Base-by-base conservation (phyloP, 2,329 filamentous ascomycete species). In the Calycina herbarum region DNA sequence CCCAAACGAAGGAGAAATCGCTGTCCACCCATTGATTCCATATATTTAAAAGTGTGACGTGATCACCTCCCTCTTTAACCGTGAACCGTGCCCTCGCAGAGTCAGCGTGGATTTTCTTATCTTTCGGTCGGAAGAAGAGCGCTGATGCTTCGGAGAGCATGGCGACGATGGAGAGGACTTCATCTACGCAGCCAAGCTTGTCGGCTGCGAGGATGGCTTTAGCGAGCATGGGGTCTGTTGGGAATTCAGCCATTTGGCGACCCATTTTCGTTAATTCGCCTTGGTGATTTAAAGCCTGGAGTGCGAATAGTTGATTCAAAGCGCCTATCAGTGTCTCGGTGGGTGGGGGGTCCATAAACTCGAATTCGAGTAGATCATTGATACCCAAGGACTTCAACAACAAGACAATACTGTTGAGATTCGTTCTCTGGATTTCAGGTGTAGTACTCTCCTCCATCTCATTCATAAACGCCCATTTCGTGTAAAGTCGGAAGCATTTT, bases 61-160 rank as follows among this genome's bases (percentile, higher is more conserved):
- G 92, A 76, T 99, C 95, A 54, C 95, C 95, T 42, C 94, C 94
- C 67, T 96, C 93, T 72, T 93, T 92, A 76, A 94, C 83, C 0
- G 93, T 96, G 79, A 98, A 98, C 1, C 94, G 87, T 42, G 90
- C 89, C 15, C 93, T 88, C 0, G 95, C 95, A 68, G 91, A 92
- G 77, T 99, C 94, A 13, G 95, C 95, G 74, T 97, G 92, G 33
- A 97, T 90, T 77, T 97, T 97, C 82, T 98, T 97, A 79, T 99
- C 94, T 76, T 97, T 97, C 24, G 95, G 94, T 0, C 93, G 86
- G 83, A 96, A 96, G 82, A 97, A 99, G 5, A 99, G 85, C 0
- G 93, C 89, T 3, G 90, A 93, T 1, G 92, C 88, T 79, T 98
- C 95, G 67, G 91, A 88, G 0, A 98, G 85, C 92, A 98, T 97